A percentile compares a stretch with the other conserved stretches of the same genome.
Conservation (phyloP, 371 early-diverging fungal species). For the Nematocida sp. region DNA sequence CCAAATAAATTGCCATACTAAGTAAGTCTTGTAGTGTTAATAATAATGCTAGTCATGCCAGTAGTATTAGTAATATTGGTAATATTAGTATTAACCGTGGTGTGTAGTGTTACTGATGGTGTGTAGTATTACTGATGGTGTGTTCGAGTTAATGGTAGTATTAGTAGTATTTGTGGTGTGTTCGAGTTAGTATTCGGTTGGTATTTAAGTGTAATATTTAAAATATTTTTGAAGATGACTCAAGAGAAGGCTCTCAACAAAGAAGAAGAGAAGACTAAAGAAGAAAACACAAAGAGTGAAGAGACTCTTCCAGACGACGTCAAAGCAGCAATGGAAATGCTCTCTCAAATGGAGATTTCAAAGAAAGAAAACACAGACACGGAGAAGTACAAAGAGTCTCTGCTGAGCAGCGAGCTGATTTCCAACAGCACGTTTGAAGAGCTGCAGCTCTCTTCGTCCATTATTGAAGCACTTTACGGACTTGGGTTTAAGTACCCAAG, state of each 20-base stretch:
- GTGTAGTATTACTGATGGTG: too few species aligned
- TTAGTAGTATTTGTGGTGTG: too few species aligned
- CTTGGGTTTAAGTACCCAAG: conserved; percentile 41
- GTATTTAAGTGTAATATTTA: not conserved
- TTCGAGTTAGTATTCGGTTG: too few species aligned
- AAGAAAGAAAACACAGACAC: conserved; percentile 39
- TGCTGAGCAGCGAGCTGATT: conserved; percentile 29
- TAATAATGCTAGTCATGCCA: too few species aligned
- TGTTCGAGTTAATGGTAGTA: too few species aligned
- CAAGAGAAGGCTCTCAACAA: not conserved
- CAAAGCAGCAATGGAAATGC: conserved; percentile 45
- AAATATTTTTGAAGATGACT: not conserved
- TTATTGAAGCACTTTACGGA: conserved; percentile 20
- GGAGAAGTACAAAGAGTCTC: conserved; percentile 45
- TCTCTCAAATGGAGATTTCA: conserved; percentile 43
- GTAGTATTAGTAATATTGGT: too few species aligned
- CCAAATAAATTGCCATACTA: too few species aligned
- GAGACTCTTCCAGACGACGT: conserved; percentile 14
- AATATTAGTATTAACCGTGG: too few species aligned
- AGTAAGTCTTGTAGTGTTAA: too few species aligned
- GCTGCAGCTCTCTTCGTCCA: conserved; percentile 11
- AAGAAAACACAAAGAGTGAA: not conserved
- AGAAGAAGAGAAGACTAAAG: not conserved
- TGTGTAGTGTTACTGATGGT: too few species aligned
- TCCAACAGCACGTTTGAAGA: conserved; percentile 32